Evolutionary conservation across 2,329 filamentous ascomycete genomes (phyloP), one percentile per base, ranked within the genome.

Genomic region (Colletotrichum viniferum): DNA sequence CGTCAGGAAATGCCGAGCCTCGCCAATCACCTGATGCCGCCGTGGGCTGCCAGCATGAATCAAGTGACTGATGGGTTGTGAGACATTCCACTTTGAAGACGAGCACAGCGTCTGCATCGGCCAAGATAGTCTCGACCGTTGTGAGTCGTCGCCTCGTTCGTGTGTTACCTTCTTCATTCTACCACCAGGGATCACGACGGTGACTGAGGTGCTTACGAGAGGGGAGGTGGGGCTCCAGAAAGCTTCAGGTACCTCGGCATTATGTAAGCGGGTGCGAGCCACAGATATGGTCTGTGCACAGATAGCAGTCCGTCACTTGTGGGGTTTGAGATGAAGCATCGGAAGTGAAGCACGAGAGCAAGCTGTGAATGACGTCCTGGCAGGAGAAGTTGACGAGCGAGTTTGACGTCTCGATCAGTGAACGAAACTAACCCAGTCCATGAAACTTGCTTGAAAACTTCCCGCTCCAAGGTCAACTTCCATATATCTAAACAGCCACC

Each of bases 21-120:
- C 67, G 36, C 67, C 61, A 73, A 71, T 77, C 76, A 77, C 74
- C 76, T 77, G 76, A 77, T 77, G 63, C 32, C 43, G 26, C 43
- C 62, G 36, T 73, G 62, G 74, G 74, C 60, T 75, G 65, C 65
- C 61, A 58, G 58, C 61, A 65, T 74, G 70, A 77, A 76, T 77
- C 76, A 77, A 74, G 76, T 77, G 76, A 77, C 76, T 69, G 56
- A 74, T 61, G 76, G 63, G 26, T n/a, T 69, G 70, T 77, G 76
- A 77, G 74, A 77, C 76, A 77, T 69, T 67, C 64, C 69, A 65
- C 67, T 69, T 65, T 65, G 43, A 52, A 64, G 8, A 64, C 34
- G 24, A 76, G 36, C 48, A 73, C 73, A 60, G 14, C 56, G 68
- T 43, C 68, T 69, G 48, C 56, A 30, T 60, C 69, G 70, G 69